Conservation (phyloP, 2,329 filamentous ascomycete genomes). For the Colletotrichum camelliae region DNA sequence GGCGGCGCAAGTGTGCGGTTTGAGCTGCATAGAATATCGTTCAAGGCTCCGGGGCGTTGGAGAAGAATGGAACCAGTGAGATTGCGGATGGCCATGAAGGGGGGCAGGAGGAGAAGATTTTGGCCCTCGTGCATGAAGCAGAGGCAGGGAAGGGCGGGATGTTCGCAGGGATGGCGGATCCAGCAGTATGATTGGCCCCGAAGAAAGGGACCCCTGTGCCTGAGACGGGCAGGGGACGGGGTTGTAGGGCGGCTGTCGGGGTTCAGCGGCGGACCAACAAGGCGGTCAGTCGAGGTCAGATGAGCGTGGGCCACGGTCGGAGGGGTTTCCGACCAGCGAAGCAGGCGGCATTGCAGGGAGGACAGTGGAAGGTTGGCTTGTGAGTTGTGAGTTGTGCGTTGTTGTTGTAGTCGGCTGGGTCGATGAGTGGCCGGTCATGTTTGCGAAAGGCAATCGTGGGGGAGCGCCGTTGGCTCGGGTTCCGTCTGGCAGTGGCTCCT, state of each 20-base stretch:
- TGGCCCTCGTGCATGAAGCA: slow-evolving; percentile 13
- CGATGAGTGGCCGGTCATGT: neutral
- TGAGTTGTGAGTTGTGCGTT: neutral
- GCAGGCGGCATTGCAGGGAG: neutral
- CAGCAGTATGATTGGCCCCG: neutral
- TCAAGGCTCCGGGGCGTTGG: neutral
- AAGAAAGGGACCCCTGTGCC: neutral
- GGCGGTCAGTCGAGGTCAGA: slow-evolving; percentile 21
- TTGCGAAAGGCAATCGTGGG: neutral
- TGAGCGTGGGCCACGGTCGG: slow-evolving; percentile 5
- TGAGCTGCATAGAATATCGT: neutral
- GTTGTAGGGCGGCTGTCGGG: slow-evolving; percentile 11
- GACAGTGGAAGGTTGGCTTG: neutral
- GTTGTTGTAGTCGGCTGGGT: neutral
- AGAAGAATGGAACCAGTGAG: slow-evolving; percentile 3
- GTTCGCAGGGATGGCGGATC: slow-evolving; percentile 12
- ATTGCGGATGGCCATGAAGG: slow-evolving; percentile 3
- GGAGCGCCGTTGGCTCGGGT: slow-evolving; percentile 13
- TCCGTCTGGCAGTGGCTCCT: neutral
- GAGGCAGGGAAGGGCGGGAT: slow-evolving; percentile 17
- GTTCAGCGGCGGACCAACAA: neutral
- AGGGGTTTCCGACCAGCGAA: neutral
- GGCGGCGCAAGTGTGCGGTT: neutral
- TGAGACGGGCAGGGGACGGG: slow-evolving; percentile 7
- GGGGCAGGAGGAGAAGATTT: slow-evolving; percentile 9